Percentiles rank a stretch among this genome's conserved stretches.
Conservation (phyloP, 495 filamentous ascomycete genomes). For the Xylaria venustula region DNA sequence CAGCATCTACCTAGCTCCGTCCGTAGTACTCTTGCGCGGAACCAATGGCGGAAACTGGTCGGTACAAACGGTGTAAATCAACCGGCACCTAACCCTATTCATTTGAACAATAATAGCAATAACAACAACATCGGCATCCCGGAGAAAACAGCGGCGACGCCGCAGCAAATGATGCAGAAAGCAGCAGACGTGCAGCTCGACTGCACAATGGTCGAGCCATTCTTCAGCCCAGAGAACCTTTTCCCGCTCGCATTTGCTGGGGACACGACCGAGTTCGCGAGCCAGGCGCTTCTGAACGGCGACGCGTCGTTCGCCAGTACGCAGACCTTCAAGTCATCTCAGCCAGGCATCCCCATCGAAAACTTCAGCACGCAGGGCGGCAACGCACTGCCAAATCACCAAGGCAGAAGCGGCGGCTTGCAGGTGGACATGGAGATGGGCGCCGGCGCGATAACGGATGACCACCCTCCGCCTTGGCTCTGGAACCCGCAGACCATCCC, state of each 20-base stretch:
- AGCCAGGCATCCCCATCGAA: slow-evolving; percentile 8
- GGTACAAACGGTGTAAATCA: slow-evolving; percentile 30
- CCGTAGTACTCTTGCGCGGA: slow-evolving; percentile 33
- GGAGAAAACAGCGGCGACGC: slow-evolving; percentile 2
- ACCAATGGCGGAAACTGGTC: slow-evolving; percentile 46
- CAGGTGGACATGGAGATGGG: slow-evolving; percentile 1
- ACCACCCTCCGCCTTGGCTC: slow-evolving; percentile 45
- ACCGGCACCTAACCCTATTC: background rate
- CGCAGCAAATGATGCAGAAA: background rate
- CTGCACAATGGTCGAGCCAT: slow-evolving; percentile 31
- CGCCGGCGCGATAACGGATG: slow-evolving; percentile 12
- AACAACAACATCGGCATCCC: background rate
- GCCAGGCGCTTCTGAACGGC: slow-evolving; percentile 4
- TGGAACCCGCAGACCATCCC: slow-evolving; percentile 26
- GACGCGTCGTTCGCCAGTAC: background rate
- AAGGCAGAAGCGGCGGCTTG: too few species aligned
- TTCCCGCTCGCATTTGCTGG: slow-evolving; percentile 22
- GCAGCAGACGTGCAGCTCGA: slow-evolving; percentile 23
- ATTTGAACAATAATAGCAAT: background rate
- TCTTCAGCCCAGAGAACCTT: slow-evolving; percentile 30
- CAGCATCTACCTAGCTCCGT: slow-evolving; percentile 37
- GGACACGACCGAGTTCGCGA: slow-evolving; percentile 13
- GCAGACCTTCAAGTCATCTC: background rate
- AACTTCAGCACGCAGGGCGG: slow-evolving; percentile 11
- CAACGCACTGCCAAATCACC: background rate